Percentiles rank a stretch among this genome's conserved stretches.
These are phyloP conservation scores for Candida sanyaensis DNA, from an alignment of 1,139 yeast species.

Conservation along the genomic window DNA sequence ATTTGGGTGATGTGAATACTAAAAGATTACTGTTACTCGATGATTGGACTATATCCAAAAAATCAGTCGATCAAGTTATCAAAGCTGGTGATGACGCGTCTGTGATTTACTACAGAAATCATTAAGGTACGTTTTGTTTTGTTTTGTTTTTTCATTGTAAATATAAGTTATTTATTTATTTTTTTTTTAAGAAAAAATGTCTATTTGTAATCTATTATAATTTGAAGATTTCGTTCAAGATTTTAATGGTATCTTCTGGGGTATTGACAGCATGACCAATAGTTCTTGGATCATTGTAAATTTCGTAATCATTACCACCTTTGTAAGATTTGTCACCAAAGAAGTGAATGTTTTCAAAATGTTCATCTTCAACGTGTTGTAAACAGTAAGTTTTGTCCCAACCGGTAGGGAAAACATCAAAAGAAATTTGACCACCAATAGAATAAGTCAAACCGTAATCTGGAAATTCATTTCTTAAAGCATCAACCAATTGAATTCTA, in stretches of 20 bases:
- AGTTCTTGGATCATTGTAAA: conserved; percentile 87
- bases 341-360: conserved; percentile 88
- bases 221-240: conserved; percentile 78
- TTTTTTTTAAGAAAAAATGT: background rate
- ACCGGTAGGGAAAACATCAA: conserved; percentile 99
- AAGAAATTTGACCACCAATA: conserved; percentile 98
- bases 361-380: conserved; percentile 84
- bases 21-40: conserved; percentile 49
- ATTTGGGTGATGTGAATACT: conserved; percentile 36
- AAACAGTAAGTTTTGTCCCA: conserved; percentile 99
- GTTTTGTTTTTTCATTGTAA: conserved; percentile 2
- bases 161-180: conserved; percentile 5
- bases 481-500: conserved; percentile 81
- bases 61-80: conserved; percentile 51
- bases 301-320: conserved; percentile 99
- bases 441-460: conserved; percentile 90
- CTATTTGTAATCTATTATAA: conserved; percentile 22
- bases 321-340: conserved; percentile 97
- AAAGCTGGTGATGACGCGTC: conserved; percentile 65
- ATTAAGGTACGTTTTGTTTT: conserved; percentile 9
- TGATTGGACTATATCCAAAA: conserved; percentile 23
- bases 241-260: conserved; percentile 86
- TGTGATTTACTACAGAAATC: conserved; percentile 58
- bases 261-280: conserved; percentile 90
- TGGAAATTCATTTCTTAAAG: conserved; percentile 78